Evolutionary conservation across 192 early-diverging fungal genomes (phyloP), one percentile per base, ranked within the genome.

Genomic region (Podila verticillata): DNA sequence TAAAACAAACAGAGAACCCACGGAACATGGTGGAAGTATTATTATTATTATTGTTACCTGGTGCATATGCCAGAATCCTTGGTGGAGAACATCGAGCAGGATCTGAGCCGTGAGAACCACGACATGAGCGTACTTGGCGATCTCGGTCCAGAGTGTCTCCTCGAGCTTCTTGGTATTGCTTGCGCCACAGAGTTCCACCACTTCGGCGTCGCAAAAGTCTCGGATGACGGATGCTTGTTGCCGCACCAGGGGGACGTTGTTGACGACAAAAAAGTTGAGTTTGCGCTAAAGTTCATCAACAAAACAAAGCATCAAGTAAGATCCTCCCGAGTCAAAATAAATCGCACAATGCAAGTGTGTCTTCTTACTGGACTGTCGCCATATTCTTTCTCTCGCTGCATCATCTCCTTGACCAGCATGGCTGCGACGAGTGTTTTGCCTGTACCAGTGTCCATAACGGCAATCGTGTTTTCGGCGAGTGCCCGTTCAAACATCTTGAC

Each of bases 341-440:
- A 73, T 70, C 66, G 73, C 82, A 44, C 73, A 83, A n/a, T 74
- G 58, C 22, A 65, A 61, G 30, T 15, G 39, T 36, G 20, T 30
- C 30, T 48, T 31, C 58, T 30, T 56, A 32, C 20, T 61, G 2
- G 39, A 34, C 3, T 4, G 57, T 84, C 83, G 83, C 58, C 65
- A 35, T 81, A 65, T 29, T 9, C 63, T 78, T 61, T 63, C 44
- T 91, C 89, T 20, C 75, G 63, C 2, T 48, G 19, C 2, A 84
- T 80, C 73, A 93, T 88, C 74, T 96, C 88, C 75, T 93, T 90
- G 54, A 98, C 92, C 24, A 99, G 85, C 88, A 97, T 85, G 60
- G 93, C 90, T 2, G 96, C 89, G 22, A 96, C 92, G 1, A 99
- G 83, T 13, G 97, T 99, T 74, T 99, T 98, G 22, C 97, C 97